Percentiles rank a stretch among this genome's conserved stretches.
These are phyloP conservation scores for Acidiella bohemica DNA, from an alignment of 495 filamentous ascomycete species.

Conservation along the genomic window DNA sequence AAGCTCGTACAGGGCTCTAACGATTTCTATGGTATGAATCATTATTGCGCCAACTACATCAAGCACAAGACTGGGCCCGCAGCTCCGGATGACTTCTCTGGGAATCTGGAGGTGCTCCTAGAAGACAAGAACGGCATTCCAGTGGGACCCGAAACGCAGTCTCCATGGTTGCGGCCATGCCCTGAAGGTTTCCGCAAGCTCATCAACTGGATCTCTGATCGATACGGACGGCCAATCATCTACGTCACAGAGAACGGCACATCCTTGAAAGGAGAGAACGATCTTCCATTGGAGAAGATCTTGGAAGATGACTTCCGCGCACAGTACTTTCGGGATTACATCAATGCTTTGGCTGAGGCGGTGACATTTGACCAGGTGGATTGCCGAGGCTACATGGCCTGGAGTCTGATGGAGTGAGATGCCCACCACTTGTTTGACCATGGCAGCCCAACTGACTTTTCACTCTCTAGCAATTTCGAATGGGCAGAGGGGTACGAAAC, in stretches of 20 bases:
- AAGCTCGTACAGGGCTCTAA: conserved; percentile 23
- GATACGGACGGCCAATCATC: conserved; percentile 59
- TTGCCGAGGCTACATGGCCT: conserved; percentile 62
- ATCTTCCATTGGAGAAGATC: conserved; percentile 47
- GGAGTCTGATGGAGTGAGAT: conserved; percentile 59
- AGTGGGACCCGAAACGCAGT: conserved; percentile 25
- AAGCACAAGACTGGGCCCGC: conserved; percentile 49
- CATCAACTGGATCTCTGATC: conserved; percentile 64
- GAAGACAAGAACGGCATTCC: conserved; percentile 39
- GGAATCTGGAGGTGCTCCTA: conserved; percentile 55
- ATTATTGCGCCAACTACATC: conserved; percentile 24
- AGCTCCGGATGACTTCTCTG: conserved; percentile 50
- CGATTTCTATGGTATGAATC: conserved; percentile 26
- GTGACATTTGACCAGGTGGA: conserved; percentile 53
- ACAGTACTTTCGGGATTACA: conserved; percentile 41
- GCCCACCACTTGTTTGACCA: not conserved
- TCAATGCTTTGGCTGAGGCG: conserved; percentile 56
- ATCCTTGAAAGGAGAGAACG: conserved; percentile 64
- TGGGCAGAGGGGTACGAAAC: conserved; percentile 18
- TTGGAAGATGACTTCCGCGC: conserved; percentile 20
- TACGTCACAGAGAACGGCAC: conserved; percentile 78
- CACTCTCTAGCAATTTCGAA: conserved; percentile 29
- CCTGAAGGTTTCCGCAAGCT: conserved; percentile 54
- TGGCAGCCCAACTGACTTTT: not conserved
- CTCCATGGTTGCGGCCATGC: conserved; percentile 19